Evolutionary conservation across 2,329 filamentous ascomycete genomes (phyloP), one percentile per base, ranked within the genome.

Genomic region (Epichloe sp.): DNA sequence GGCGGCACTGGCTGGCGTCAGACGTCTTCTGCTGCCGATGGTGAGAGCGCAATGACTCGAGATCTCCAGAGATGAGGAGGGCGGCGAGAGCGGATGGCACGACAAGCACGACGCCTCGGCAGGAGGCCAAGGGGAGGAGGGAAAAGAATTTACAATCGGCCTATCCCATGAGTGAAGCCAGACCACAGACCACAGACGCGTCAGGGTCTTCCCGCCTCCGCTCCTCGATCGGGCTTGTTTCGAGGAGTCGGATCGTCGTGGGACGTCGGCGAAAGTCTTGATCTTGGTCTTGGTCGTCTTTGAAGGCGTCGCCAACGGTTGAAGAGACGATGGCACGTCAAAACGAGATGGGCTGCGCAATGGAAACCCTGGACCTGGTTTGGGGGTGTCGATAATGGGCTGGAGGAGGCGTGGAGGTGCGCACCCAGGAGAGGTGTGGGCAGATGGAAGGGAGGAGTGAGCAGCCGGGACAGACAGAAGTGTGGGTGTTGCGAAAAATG

Each of bases 331-430:
- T 48, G 45, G 45, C 41, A 51, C 52, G 49, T 55, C 47, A 49
- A 50, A 55, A 31, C 31, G 49, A 47, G 44, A 42, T 50, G 48
- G 49, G 53, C 50, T 55, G 52, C 54, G 54, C 53, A 52, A 58
- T 54, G 56, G 56, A 59, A 60, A 58, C 57, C 58, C 57, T 57
- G 58, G 58, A 58, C 58, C 57, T 60, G 57, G 58, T 57, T 60
- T 53, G 66, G 66, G 66, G 63, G 66, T 68, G 66, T 68, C 66
- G 66, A 67, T 68, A 68, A 68, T 67, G 63, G 61, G 62, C 60
- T 64, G 61, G 58, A 60, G 59, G 66, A 67, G 66, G 66, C 62
- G 66, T 68, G 65, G 64, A 67, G 63, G 59, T 58, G 62, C 57
- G 59, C 52, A 61, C 58, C 59, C 52, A 54, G 59, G 56, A 62